A percentile compares a stretch with the other conserved stretches of the same genome.
phyloP scores from a whole-genome alignment of 305 asterid species.

The Fraxinus paxiana region DNA sequence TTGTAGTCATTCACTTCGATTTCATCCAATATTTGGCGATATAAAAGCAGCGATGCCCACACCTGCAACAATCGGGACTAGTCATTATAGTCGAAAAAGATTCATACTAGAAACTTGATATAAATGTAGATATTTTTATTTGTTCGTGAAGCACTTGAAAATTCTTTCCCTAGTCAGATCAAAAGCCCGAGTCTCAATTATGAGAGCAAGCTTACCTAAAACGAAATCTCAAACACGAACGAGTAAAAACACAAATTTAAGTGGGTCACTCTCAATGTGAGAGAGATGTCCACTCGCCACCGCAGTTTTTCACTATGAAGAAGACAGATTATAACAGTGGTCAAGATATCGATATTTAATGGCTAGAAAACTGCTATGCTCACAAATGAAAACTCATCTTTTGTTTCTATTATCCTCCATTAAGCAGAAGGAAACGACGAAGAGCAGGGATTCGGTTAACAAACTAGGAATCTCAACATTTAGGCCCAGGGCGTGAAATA shows the following conservation, averaged over 20 bases:
- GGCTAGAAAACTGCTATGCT: neutral
- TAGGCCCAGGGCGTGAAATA: neutral
- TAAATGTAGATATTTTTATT: neutral
- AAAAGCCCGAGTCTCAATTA: neutral
- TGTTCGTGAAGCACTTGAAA: neutral
- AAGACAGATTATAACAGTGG: neutral
- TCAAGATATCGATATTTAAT: neutral
- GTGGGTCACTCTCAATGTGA: neutral
- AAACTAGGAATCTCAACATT: neutral
- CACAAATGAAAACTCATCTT: neutral
- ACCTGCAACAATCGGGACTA: constrained; percentile 46
- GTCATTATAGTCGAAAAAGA: neutral
- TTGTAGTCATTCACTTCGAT: constrained; percentile 91
- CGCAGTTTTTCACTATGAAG: neutral
- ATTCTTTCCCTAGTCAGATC: neutral
- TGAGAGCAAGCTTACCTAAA: neutral
- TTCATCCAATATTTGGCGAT: constrained; percentile 86
- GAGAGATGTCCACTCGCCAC: neutral
- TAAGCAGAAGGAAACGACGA: neutral
- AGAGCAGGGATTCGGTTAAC: neutral
- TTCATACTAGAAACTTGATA: neutral
- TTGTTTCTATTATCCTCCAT: neutral
- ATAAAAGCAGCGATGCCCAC: constrained; percentile 71
- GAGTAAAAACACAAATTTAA: no score
- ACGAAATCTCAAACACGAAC: neutral